Conservation (phyloP, 495 filamentous ascomycete genomes). For the Parmelia sp. region DNA sequence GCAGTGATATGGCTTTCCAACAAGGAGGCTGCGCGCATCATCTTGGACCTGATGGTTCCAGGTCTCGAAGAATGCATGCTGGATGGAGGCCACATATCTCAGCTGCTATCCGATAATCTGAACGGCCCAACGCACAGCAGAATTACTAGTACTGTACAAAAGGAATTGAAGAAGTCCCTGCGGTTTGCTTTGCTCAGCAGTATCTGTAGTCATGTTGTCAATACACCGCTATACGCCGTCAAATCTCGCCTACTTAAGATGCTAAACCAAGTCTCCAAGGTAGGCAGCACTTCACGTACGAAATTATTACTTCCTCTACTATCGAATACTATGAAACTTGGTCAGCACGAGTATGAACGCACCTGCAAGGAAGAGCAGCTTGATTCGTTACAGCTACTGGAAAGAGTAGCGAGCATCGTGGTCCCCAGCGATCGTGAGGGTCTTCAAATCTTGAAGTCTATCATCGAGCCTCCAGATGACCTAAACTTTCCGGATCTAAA, state of each 20-base stretch:
- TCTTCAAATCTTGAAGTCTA: conserved; percentile 49
- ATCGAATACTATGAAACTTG: conserved; percentile 53
- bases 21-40: conserved; percentile 50
- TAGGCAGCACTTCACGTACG: conserved; percentile 57
- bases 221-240: conserved; percentile 57
- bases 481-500: conserved; percentile 46
- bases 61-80: conserved; percentile 76
- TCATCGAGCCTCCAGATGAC: conserved; percentile 45
- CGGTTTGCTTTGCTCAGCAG: conserved; percentile 64
- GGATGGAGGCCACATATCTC: conserved; percentile 58
- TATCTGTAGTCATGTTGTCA: conserved; percentile 63
- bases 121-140: conserved; percentile 39
- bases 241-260: conserved; percentile 64
- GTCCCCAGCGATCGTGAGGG: conserved; percentile 62
- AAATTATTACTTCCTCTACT: conserved; percentile 65
- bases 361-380: conserved; percentile 54
- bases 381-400: conserved; percentile 51
- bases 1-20: conserved; percentile 52
- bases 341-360: conserved; percentile 36
- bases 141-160: conserved; percentile 41
- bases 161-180: conserved; percentile 54
- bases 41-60: conserved; percentile 59
- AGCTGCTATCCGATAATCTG: conserved; percentile 51
- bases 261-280: conserved; percentile 63
- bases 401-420: conserved; percentile 54